phyloP scores from a whole-genome alignment of 345 rosid species.

The Mallotus nudiflorus region DNA sequence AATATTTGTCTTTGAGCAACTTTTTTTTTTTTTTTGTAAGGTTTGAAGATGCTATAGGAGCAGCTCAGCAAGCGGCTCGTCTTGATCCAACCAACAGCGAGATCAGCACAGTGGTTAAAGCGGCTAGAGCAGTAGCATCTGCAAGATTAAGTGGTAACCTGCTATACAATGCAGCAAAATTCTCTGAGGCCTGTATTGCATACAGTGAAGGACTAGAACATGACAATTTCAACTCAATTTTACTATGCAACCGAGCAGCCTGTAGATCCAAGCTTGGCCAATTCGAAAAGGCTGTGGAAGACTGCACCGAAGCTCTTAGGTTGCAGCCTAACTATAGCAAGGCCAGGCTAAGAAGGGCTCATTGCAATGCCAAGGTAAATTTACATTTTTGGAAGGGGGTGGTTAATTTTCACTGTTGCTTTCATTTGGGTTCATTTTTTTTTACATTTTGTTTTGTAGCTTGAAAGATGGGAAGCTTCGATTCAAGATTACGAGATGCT shows the following conservation, averaged over 20 bases:
- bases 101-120: conserved; percentile 38
- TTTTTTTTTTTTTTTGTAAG: conserved; percentile 33
- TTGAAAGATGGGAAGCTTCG: conserved; percentile 69
- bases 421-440: background rate
- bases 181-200: conserved; percentile 57
- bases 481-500: conserved; percentile 68
- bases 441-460: conserved; percentile 28
- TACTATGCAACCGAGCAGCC: conserved; percentile 92
- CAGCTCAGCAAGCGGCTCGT: conserved; percentile 66
- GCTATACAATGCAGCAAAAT: conserved; percentile 63
- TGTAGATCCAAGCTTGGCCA: conserved; percentile 66
- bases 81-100: conserved; percentile 71
- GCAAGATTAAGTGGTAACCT: conserved; percentile 74
- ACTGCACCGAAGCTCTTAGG: conserved; percentile 68
- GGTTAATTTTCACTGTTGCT: too few relatives aligned
- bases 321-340: conserved; percentile 70
- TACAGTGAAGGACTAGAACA: conserved; percentile 81
- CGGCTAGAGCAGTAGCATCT: conserved; percentile 53
- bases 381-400: too few relatives aligned
- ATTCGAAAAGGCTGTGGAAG: conserved; percentile 73
- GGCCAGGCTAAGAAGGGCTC: conserved; percentile 82
- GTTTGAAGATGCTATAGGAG: conserved; percentile 73
- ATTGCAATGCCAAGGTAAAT: conserved; percentile 71
- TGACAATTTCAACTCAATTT: conserved; percentile 68
- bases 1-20: too few relatives aligned